These are phyloP conservation scores for Poa annua DNA, from an alignment of 176 grass and related monocot species.

Conservation along the genomic window DNA sequence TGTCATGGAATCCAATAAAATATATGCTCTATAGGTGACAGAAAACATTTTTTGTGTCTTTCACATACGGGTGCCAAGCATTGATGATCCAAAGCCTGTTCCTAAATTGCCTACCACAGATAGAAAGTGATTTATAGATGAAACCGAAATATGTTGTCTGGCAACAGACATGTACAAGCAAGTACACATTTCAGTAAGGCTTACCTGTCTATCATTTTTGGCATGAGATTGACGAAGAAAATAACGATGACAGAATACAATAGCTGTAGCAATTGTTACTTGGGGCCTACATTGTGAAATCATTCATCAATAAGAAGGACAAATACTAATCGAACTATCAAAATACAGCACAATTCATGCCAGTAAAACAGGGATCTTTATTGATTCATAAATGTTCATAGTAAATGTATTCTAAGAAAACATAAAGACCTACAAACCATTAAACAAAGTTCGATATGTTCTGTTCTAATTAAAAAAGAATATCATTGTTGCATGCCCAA, in stretches of 20 bases:
- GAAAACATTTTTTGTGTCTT: slow-evolving; percentile 7
- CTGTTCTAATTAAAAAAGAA: slow-evolving; percentile 25
- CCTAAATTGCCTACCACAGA: background rate
- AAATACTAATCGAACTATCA: slow-evolving; percentile 19
- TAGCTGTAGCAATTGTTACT: slow-evolving; percentile 90
- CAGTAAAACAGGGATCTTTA: background rate
- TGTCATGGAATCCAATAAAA: background rate
- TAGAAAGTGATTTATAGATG: background rate
- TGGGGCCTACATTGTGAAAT: slow-evolving; percentile 68
- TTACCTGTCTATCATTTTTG: slow-evolving; percentile 88
- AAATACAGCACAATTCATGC: slow-evolving; percentile 10
- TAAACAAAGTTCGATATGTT: background rate
- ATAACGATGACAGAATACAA: slow-evolving; percentile 85
- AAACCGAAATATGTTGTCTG: background rate
- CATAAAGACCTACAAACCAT: background rate
- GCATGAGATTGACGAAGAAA: slow-evolving; percentile 89
- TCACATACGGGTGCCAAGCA: background rate
- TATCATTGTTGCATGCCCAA: background rate
- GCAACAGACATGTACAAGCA: background rate
- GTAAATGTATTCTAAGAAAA: background rate
- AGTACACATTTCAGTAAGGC: slow-evolving; percentile 35
- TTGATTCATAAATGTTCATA: slow-evolving; percentile 13
- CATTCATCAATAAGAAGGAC: background rate
- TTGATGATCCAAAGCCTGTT: background rate
- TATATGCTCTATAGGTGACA: background rate